These are phyloP conservation scores for Cyberlindnera saturnus DNA, from an alignment of 805 yeast species.

Conservation along the genomic window DNA sequence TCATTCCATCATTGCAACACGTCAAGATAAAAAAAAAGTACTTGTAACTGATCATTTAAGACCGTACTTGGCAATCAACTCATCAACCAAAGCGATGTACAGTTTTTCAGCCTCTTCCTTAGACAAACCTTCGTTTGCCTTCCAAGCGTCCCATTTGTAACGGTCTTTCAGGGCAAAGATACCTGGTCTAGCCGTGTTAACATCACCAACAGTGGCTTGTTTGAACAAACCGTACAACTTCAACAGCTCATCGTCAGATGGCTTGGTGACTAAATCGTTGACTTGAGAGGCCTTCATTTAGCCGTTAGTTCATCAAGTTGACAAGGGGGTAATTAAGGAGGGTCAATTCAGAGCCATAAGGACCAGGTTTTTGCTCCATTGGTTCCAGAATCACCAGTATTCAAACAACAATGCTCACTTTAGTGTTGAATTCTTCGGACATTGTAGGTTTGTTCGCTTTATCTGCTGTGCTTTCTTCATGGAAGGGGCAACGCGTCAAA, in stretches of 20 bases:
- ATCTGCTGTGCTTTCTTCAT: too few relatives aligned
- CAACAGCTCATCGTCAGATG: constrained; percentile 81
- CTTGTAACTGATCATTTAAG: constrained; percentile 11
- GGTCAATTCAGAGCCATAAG: too few relatives aligned
- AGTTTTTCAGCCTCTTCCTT: constrained; percentile 88
- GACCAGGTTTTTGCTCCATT: not conserved
- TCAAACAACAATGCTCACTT: not conserved
- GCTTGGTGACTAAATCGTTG: constrained; percentile 66
- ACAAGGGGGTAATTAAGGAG: too few relatives aligned
- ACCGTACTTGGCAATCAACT: constrained; percentile 50
- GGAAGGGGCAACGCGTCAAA: too few relatives aligned
- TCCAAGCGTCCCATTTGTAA: constrained; percentile 98
- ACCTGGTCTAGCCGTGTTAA: constrained; percentile 82
- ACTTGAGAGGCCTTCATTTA: constrained; percentile 67
- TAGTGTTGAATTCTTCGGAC: constrained; percentile 1
- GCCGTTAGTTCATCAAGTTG: too few relatives aligned
- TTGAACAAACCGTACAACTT: constrained; percentile 88
- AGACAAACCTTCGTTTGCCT: constrained; percentile 73
- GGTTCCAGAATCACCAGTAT: not conserved
- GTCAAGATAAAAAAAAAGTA: too few relatives aligned
- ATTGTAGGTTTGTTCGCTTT: not conserved
- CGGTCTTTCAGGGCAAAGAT: constrained; percentile 90
- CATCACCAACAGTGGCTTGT: constrained; percentile 97
- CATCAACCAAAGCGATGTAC: constrained; percentile 64
- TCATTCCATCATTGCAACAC: too few relatives aligned